Percentiles rank a stretch among this genome's conserved stretches.
These are phyloP conservation scores for Rutstroemia sp. DNA, from an alignment of 2,329 filamentous ascomycete species.

Conservation along the genomic window DNA sequence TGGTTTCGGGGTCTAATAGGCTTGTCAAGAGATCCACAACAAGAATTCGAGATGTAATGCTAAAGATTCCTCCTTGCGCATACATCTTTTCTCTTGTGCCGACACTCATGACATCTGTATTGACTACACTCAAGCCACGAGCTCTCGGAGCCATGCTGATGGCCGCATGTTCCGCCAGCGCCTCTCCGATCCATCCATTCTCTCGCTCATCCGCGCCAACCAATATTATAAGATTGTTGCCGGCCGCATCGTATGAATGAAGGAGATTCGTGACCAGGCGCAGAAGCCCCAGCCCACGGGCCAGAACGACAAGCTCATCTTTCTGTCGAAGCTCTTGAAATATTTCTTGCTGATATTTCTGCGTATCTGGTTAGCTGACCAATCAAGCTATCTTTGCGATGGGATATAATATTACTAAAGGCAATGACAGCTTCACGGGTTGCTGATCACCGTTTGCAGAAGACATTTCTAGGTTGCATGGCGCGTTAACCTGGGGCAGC, in stretches of 20 bases:
- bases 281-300: conserved; percentile 84
- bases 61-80: conserved; percentile 80
- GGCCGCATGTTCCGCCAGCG: conserved; percentile 88
- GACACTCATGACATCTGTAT: conserved; percentile 89
- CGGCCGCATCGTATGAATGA: conserved; percentile 92
- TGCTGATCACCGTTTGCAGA: conserved; percentile 41
- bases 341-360: conserved; percentile 90
- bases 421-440: conserved; percentile 75
- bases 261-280: conserved; percentile 92
- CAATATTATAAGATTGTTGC: conserved; percentile 84
- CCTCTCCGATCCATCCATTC: conserved; percentile 95
- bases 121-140: conserved; percentile 82
- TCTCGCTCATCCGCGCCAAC: conserved; percentile 88
- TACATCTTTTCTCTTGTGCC: conserved; percentile 88
- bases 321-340: conserved; percentile 85
- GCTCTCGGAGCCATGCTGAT: conserved; percentile 77
- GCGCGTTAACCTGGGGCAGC: background rate
- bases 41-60: conserved; percentile 89
- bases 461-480: conserved; percentile 28
- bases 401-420: conserved; percentile 44
- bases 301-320: conserved; percentile 90
- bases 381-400: background rate
- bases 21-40: conserved; percentile 88
- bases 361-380: conserved; percentile 12
- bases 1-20: conserved; percentile 70